These are phyloP conservation scores for Sclerotinia glacialis DNA, from an alignment of 2,329 filamentous ascomycete species.

Conservation along the genomic window DNA sequence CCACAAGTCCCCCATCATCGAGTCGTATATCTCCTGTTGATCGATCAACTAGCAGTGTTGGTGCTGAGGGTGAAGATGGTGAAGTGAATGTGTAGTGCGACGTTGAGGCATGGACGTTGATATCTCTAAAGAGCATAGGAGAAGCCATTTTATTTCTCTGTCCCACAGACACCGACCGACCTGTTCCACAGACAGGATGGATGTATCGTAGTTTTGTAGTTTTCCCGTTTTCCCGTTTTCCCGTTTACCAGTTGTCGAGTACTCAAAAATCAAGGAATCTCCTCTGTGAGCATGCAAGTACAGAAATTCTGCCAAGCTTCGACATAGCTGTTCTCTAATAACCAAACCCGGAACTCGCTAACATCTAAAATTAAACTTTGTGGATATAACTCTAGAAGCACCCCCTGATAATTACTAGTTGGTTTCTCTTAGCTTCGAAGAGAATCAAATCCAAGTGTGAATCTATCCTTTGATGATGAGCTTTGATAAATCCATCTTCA, in stretches of 20 bases:
- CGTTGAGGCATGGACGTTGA: constrained; percentile 90
- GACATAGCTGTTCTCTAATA: constrained; percentile 22
- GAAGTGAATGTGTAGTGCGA: constrained; percentile 96
- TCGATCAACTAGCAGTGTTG: constrained; percentile 83
- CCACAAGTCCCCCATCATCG: constrained; percentile 72
- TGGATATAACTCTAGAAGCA: constrained; percentile 3
- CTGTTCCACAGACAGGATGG: background rate
- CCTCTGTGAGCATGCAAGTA: background rate
- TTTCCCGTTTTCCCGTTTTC: background rate
- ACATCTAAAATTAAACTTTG: constrained; percentile 19
- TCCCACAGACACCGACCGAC: background rate
- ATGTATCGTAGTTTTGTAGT: background rate
- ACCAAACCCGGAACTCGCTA: constrained; percentile 8
- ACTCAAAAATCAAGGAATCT: background rate
- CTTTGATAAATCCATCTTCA: constrained; percentile 4
- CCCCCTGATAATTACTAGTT: background rate
- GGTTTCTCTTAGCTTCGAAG: background rate
- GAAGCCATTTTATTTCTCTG: constrained; percentile 44
- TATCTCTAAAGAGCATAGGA: constrained; percentile 80
- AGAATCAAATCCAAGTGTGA: background rate
- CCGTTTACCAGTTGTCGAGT: background rate
- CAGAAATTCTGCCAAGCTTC: background rate
- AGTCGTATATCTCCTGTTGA: constrained; percentile 88
- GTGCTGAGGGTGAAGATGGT: constrained; percentile 85
- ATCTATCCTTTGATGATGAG: background rate